These are phyloP conservation scores for Eutrema yunnanense DNA, from an alignment of 345 rosid genomes.

Conservation along the genomic window DNA sequence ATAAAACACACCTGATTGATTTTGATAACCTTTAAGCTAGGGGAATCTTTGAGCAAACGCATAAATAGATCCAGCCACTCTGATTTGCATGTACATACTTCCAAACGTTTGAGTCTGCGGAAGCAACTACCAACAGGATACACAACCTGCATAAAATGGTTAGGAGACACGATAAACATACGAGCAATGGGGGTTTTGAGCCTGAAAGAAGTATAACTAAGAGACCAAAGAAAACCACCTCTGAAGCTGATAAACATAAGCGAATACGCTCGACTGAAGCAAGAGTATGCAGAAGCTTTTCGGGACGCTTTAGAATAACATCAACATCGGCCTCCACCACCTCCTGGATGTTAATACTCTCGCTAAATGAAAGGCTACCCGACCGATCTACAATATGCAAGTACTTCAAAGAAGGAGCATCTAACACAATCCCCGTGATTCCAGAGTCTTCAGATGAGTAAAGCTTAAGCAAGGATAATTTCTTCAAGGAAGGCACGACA, in stretches of 20 bases:
- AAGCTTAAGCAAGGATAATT: background rate
- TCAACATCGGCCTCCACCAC: background rate
- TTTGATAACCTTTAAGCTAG: constrained; percentile 13
- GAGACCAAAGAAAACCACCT: background rate
- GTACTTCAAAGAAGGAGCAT: constrained; percentile 3
- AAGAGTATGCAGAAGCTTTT: constrained; percentile 6
- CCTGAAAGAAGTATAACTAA: background rate
- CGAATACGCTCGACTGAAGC: constrained; percentile 2
- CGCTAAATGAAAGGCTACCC: background rate
- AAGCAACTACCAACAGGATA: constrained; percentile 8
- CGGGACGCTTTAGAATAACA: background rate
- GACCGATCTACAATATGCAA: background rate
- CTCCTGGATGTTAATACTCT: background rate
- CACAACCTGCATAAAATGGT: constrained; percentile 1
- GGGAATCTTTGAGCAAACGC: constrained; percentile 9
- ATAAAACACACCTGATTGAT: background rate
- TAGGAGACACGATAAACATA: background rate
- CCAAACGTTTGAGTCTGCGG: constrained; percentile 5
- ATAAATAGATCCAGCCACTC: constrained; percentile 10
- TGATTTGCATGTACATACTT: constrained; percentile 17
- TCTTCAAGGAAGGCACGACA: constrained; percentile 8
- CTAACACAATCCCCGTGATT: background rate
- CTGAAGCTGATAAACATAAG: constrained; percentile 15
- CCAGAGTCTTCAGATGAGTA: background rate
- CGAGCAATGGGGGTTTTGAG: background rate